phyloP scores from a whole-genome alignment of 148 eudicot species.

The Spergularia bocconei region DNA sequence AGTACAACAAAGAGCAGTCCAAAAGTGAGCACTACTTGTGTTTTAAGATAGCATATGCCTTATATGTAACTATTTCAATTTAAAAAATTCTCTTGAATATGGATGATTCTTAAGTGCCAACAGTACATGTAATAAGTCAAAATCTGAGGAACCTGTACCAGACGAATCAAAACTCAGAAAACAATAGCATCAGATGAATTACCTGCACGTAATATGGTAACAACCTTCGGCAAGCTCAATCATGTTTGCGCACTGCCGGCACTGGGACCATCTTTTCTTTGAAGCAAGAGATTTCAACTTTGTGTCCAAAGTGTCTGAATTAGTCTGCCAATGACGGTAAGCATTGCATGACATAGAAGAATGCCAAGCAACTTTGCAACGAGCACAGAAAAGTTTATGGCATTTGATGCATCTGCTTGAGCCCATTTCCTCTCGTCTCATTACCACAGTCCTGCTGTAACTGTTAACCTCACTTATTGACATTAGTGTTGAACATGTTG shows the following conservation, averaged over 20 bases:
- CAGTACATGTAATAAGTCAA: background rate
- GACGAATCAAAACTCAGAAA: background rate
- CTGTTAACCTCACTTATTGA: conserved; percentile 34
- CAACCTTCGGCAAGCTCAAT: conserved; percentile 55
- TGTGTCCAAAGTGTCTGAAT: conserved; percentile 27
- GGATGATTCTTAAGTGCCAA: background rate
- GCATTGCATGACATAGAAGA: conserved; percentile 29
- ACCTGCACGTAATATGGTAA: conserved; percentile 54
- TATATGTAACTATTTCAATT: too few species aligned
- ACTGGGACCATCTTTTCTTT: conserved; percentile 40
- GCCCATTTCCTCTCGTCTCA: conserved; percentile 1
- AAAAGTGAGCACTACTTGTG: too few species aligned
- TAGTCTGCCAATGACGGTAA: conserved; percentile 21
- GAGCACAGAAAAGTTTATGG: conserved; percentile 37
- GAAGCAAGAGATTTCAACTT: conserved; percentile 42
- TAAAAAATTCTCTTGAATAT: background rate
- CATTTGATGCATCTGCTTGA: conserved; percentile 41
- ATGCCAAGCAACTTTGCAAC: conserved; percentile 53
- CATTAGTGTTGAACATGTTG: conserved; percentile 43
- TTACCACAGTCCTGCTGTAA: conserved; percentile 5
- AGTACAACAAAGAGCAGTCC: too few species aligned
- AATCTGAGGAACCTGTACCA: background rate
- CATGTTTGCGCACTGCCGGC: conserved; percentile 45
- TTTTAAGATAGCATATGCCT: too few species aligned
- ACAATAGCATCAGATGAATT: background rate